Conservation (phyloP, 2,329 filamentous ascomycete species). For the Penicillium crustosum region DNA sequence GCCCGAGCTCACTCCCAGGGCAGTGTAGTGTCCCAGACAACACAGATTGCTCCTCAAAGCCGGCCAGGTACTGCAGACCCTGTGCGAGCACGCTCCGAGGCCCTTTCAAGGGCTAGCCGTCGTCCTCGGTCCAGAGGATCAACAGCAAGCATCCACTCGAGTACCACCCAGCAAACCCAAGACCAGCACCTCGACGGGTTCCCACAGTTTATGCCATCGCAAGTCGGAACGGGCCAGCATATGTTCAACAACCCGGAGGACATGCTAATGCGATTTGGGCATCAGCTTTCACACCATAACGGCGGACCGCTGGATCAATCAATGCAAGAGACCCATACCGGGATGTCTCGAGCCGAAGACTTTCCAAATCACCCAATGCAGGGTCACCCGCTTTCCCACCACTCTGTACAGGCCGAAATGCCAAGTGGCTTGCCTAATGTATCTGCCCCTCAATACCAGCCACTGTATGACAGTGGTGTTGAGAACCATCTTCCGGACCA, state of each 20-base stretch:
- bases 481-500: constrained; percentile 45
- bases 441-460: constrained; percentile 39
- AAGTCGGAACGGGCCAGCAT: constrained; percentile 35
- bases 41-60: constrained; percentile 40
- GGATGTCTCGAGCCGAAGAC: constrained; percentile 40
- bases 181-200: constrained; percentile 45
- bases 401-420: constrained; percentile 39
- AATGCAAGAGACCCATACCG: constrained; percentile 39
- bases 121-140: constrained; percentile 49
- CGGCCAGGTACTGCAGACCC: constrained; percentile 45
- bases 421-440: constrained; percentile 35
- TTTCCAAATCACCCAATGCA: constrained; percentile 39
- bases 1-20: constrained; percentile 42
- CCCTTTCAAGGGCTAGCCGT: constrained; percentile 41
- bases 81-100: constrained; percentile 43
- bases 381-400: constrained; percentile 36
- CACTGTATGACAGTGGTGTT: constrained; percentile 44
- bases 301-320: constrained; percentile 39
- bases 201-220: constrained; percentile 40
- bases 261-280: constrained; percentile 47
- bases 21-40: constrained; percentile 40
- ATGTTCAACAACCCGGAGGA: constrained; percentile 46
- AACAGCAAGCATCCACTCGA: constrained; percentile 51
- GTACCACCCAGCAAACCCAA: constrained; percentile 45
- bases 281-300: constrained; percentile 43